Evolutionary conservation across 176 grass and related monocot species (phyloP).

Genomic region (Stipa capillata): DNA sequence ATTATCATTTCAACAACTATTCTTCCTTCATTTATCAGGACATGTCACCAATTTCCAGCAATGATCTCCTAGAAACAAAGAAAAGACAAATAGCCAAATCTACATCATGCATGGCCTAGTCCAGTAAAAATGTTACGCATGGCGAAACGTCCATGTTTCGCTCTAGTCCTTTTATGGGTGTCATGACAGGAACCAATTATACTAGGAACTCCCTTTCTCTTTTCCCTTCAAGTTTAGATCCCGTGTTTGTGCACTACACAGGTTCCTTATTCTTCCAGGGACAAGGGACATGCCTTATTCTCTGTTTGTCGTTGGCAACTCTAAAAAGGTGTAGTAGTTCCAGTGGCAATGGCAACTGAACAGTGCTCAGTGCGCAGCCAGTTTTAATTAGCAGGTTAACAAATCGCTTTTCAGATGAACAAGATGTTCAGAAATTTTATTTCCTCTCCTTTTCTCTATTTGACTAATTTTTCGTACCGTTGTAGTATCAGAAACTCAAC

Average conservation of each 20-base stretch:
- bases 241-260: constrained; percentile 11
- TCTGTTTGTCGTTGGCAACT: background rate
- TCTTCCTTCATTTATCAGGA: background rate
- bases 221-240: background rate
- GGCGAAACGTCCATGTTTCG: background rate
- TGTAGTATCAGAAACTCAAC: background rate
- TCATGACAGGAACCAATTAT: background rate
- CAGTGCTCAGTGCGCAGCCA: background rate
- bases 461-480: background rate
- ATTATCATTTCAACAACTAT: background rate
- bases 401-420: constrained; percentile 30
- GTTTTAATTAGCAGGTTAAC: constrained; percentile 32
- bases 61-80: background rate
- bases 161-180: background rate
- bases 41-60: background rate
- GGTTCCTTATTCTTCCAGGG: background rate
- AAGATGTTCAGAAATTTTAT: constrained; percentile 11
- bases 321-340: background rate
- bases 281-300: constrained; percentile 15
- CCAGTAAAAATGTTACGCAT: background rate
- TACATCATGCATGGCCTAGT: too few relatives aligned
- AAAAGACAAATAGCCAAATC: background rate
- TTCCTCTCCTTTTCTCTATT: background rate
- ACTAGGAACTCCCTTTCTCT: background rate
- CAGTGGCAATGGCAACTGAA: background rate